Percentiles rank a stretch among this genome's conserved stretches.
Evolutionary conservation across 2,329 filamentous ascomycete species (phyloP).

Genomic region (Dactylella cylindrospora): DNA sequence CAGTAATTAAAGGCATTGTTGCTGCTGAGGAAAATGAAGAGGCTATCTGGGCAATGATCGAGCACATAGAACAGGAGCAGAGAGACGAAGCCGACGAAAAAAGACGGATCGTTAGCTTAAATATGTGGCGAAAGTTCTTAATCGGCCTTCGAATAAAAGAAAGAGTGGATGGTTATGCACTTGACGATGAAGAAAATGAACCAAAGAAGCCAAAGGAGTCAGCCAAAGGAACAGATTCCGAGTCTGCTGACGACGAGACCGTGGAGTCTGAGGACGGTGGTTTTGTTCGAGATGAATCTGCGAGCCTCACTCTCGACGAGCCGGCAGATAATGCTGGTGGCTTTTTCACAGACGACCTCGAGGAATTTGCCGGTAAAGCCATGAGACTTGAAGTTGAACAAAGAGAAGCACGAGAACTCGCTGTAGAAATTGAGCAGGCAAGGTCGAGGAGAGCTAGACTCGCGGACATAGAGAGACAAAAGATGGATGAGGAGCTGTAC

Average conservation of each 20-base stretch:
- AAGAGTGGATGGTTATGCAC: conserved; percentile 64
- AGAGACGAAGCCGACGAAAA: conserved; percentile 22
- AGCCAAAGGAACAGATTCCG: conserved; percentile 51
- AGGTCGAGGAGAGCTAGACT: not conserved
- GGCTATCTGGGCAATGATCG: conserved; percentile 53
- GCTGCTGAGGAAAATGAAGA: conserved; percentile 67
- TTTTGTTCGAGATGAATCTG: conserved; percentile 51
- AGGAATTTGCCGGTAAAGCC: conserved; percentile 10
- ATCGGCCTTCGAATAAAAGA: conserved; percentile 69
- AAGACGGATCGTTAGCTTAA: conserved; percentile 50
- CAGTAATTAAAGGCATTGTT: conserved; percentile 75
- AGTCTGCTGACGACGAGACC: conserved; percentile 56
- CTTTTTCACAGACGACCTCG: conserved; percentile 29
- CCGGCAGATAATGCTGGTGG: conserved; percentile 20
- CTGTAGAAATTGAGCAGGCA: no score
- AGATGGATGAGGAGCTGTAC: conserved; percentile 6
- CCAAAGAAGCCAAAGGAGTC: conserved; percentile 21
- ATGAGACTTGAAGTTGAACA: conserved; percentile 6
- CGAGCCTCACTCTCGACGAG: conserved; percentile 46
- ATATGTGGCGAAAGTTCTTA: conserved; percentile 63
- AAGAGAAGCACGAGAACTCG: conserved; percentile 4
- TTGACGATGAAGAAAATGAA: conserved; percentile 39
- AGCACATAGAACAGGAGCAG: conserved; percentile 32
- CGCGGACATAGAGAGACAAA: conserved; percentile 11
- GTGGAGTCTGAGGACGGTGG: conserved; percentile 32